Conservation (phyloP, 768 basidiomycete genomes). For the Punctularia strigosozonata region DNA sequence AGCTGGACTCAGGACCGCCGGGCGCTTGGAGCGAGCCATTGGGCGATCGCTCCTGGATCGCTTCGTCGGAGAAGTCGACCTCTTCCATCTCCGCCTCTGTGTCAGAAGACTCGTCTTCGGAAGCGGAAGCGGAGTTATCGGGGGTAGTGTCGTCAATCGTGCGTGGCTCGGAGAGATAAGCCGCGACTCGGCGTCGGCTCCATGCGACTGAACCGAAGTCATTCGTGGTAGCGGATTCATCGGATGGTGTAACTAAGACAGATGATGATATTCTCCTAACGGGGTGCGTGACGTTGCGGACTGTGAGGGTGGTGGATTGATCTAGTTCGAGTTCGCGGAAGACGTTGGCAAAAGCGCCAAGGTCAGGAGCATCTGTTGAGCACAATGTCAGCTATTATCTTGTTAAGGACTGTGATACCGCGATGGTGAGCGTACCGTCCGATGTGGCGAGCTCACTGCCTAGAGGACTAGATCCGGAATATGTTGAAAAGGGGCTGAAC, state of each 20-base stretch:
- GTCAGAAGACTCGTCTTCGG: slow-evolving; percentile 18
- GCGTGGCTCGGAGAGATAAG: slow-evolving; percentile 34
- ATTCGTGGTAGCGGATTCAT: slow-evolving; percentile 26
- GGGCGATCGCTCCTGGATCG: slow-evolving; percentile 8
- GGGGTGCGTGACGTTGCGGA: slow-evolving; percentile 9
- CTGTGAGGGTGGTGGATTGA: slow-evolving; percentile 30
- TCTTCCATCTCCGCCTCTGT: slow-evolving; percentile 13
- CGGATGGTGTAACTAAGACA: slow-evolving; percentile 15
- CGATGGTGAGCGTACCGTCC: slow-evolving; percentile 20
- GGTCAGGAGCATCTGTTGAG: slow-evolving; percentile 48
- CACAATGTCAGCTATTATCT: neutral
- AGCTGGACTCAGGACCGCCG: slow-evolving; percentile 7
- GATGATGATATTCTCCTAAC: slow-evolving; percentile 16
- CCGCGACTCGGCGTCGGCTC: slow-evolving; percentile 44
- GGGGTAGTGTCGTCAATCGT: slow-evolving; percentile 5
- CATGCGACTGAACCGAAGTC: slow-evolving; percentile 49
- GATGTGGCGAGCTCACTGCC: slow-evolving; percentile 23
- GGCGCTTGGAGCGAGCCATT: slow-evolving; percentile 3
- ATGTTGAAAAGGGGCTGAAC: slow-evolving; percentile 26
- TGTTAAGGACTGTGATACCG: neutral
- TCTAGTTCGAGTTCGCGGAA: slow-evolving; percentile 52
- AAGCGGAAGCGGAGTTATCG: slow-evolving; percentile 9
- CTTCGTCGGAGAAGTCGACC: slow-evolving; percentile 12
- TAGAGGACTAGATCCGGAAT: slow-evolving; percentile 11
- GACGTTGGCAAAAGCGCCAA: slow-evolving; percentile 61